Percentiles rank a stretch among this genome's conserved stretches.
phyloP scores from a whole-genome alignment of 805 yeast species.

The Torulaspora gathmanii region DNA sequence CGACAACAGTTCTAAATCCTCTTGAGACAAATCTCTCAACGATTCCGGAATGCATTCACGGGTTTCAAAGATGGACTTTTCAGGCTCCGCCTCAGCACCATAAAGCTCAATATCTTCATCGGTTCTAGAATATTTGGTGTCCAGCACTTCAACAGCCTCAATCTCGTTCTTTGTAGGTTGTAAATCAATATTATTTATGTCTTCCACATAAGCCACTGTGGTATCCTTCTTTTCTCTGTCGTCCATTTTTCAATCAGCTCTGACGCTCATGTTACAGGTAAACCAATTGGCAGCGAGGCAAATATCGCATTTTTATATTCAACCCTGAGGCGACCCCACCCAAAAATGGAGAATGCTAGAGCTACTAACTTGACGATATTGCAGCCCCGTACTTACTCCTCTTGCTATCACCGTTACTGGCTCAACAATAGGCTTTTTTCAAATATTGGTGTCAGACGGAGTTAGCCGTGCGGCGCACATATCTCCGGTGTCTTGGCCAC shows the following conservation, averaged over 20 bases:
- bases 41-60: slow-evolving; percentile 24
- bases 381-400: no score
- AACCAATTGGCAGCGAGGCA: neutral
- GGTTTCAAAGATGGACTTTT: slow-evolving; percentile 9
- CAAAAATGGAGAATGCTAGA: neutral
- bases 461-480: neutral
- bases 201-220: slow-evolving; percentile 8
- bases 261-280: neutral
- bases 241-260: neutral
- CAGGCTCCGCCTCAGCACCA: slow-evolving; percentile 2
- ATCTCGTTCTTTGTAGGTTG: neutral
- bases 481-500: neutral
- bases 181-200: slow-evolving; percentile 4
- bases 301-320: neutral
- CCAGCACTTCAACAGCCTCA: neutral
- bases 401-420: no score
- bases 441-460: neutral
- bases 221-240: slow-evolving; percentile 5
- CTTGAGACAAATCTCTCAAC: slow-evolving; percentile 25
- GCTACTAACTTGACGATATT: no score
- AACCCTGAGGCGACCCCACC: neutral
- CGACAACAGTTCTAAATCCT: slow-evolving; percentile 44
- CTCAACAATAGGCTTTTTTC: neutral
- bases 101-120: slow-evolving; percentile 2
- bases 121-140: neutral